phyloP scores from a whole-genome alignment of 164 flowering plant genomes.

The Cinnamomum chago region DNA sequence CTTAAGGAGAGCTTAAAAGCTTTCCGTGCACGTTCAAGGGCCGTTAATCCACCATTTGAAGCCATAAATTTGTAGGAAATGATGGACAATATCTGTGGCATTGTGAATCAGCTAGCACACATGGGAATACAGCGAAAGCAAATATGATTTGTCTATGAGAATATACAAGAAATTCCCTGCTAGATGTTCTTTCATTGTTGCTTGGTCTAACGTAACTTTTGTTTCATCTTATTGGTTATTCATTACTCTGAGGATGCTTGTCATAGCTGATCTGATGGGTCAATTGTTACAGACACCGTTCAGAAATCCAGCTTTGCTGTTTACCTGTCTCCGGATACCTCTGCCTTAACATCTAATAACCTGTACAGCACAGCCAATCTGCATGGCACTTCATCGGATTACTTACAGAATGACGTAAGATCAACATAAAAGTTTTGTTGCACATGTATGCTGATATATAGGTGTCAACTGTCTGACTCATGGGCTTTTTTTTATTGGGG shows the following conservation, averaged over 20 bases:
- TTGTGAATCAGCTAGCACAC: too few relatives aligned
- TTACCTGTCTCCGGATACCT: constrained; percentile 34
- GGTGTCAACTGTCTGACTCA: not conserved
- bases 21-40: too few relatives aligned
- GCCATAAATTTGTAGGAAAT: too few relatives aligned
- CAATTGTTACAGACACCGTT: constrained; percentile 16
- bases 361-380: constrained; percentile 20
- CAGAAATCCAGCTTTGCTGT: constrained; percentile 36
- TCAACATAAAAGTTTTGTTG: not conserved
- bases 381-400: constrained; percentile 31
- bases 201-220: too few relatives aligned
- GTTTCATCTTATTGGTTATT: constrained; percentile 15
- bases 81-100: too few relatives aligned
- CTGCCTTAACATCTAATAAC: constrained; percentile 26
- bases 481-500: not conserved
- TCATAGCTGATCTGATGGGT: not conserved
- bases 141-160: too few relatives aligned
- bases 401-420: constrained; percentile 34
- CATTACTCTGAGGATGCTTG: not conserved
- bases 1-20: too few relatives aligned
- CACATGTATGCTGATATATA: not conserved
- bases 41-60: too few relatives aligned
- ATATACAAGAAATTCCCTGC: not conserved
- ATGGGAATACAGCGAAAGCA: too few relatives aligned
- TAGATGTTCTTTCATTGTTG: not conserved